Percentiles rank a stretch among this genome's conserved stretches.
Conservation (phyloP, 1,139 yeast species). For the Chernovozyma sophiae-reginae region DNA sequence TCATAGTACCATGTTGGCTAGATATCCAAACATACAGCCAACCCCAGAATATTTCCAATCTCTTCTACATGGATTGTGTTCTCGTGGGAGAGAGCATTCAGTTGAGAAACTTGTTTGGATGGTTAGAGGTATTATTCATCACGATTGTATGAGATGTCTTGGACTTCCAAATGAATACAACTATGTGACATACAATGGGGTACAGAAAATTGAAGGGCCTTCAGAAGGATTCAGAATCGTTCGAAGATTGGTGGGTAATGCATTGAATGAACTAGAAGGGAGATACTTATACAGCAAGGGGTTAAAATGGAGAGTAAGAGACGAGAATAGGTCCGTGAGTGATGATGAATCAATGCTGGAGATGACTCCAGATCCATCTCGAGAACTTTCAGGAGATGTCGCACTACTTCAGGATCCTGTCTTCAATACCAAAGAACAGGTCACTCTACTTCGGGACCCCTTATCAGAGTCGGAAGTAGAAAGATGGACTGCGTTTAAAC, state of each 20-base stretch:
- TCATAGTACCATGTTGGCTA: neutral
- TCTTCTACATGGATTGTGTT: conserved; percentile 11
- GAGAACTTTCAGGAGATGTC: too few relatives aligned
- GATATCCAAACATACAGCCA: neutral
- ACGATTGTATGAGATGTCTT: conserved; percentile 19
- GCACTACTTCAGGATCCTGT: neutral
- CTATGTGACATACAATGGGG: conserved; percentile 9
- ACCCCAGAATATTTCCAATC: conserved; percentile 13
- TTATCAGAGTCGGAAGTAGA: conserved; percentile 12
- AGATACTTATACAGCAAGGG: conserved; percentile 11
- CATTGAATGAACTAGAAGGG: conserved; percentile 19
- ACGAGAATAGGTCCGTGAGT: neutral
- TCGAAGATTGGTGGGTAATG: conserved; percentile 18
- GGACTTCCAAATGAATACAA: conserved; percentile 20
- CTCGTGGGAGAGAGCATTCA: conserved; percentile 5
- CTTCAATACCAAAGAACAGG: neutral
- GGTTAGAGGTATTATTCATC: conserved; percentile 22
- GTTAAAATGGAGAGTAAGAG: neutral
- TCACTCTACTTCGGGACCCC: conserved; percentile 6
- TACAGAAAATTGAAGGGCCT: conserved; percentile 8
- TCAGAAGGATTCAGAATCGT: conserved; percentile 29
- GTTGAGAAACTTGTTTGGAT: conserved; percentile 11
- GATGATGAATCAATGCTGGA: neutral
- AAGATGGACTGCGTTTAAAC: conserved; percentile 14
- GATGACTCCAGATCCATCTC: neutral